These are phyloP conservation scores for Glycine soja DNA, from an alignment of 306 rosid genomes.

Conservation along the genomic window DNA sequence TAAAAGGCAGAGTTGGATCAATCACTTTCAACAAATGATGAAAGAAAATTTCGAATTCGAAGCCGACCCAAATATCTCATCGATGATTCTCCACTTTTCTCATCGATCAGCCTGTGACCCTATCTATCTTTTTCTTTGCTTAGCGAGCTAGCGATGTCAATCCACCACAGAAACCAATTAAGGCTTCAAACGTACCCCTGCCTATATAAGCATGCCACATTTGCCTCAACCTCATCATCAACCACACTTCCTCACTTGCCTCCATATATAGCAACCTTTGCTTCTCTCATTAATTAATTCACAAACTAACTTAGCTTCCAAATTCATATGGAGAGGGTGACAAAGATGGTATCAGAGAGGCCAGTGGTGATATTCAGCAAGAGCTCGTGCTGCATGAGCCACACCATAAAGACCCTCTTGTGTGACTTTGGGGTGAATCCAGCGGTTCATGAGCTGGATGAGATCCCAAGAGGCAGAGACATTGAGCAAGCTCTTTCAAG, in stretches of 20 bases:
- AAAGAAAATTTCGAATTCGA: slow-evolving; percentile 51
- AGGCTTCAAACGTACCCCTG: slow-evolving; percentile 42
- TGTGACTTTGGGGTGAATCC: slow-evolving; percentile 91
- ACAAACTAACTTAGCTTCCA: background rate
- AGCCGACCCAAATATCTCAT: slow-evolving; percentile 55
- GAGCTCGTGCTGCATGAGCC: slow-evolving; percentile 87
- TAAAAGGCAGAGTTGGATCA: slow-evolving; percentile 44
- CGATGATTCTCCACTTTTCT: slow-evolving; percentile 52
- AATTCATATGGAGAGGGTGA: slow-evolving; percentile 72
- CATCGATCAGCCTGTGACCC: background rate
- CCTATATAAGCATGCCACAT: slow-evolving; percentile 58
- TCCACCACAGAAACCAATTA: background rate
- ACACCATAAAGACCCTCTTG: slow-evolving; percentile 82
- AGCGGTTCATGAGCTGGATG: slow-evolving; percentile 82
- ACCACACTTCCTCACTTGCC: background rate
- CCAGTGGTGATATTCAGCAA: slow-evolving; percentile 97
- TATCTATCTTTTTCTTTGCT: slow-evolving; percentile 32
- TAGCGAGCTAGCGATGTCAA: slow-evolving; percentile 26
- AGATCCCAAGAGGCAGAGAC: slow-evolving; percentile 84
- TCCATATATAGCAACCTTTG: too few species aligned
- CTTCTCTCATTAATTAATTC: background rate
- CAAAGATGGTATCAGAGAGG: slow-evolving; percentile 79
- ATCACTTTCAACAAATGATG: slow-evolving; percentile 60
- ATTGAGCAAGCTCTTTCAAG: slow-evolving; percentile 83
- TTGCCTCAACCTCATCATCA: slow-evolving; percentile 3